Percentiles rank a stretch among this genome's conserved stretches.
These are phyloP conservation scores for Mrakiaceae sp. DNA, from an alignment of 1,284 basidiomycete genomes.

Conservation along the genomic window DNA sequence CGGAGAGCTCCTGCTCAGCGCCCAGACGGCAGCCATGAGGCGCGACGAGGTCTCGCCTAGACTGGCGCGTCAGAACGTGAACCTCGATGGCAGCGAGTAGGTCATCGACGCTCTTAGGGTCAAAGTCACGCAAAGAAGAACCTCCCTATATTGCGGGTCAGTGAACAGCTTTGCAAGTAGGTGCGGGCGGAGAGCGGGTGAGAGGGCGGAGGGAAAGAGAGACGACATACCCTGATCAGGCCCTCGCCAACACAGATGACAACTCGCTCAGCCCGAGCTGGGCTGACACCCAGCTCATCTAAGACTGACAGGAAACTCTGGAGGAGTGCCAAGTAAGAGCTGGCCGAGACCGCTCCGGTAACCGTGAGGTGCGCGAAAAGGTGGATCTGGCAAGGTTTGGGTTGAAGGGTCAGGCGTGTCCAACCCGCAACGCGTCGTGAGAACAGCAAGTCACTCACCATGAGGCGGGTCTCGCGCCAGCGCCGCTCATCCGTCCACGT, in stretches of 20 bases:
- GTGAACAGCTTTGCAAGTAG: slow-evolving; percentile 17
- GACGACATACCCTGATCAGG: slow-evolving; percentile 55
- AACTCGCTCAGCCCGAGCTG: slow-evolving; percentile 70
- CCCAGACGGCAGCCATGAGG: slow-evolving; percentile 27
- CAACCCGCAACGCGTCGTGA: too few relatives aligned
- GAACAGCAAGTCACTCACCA: slow-evolving; percentile 44
- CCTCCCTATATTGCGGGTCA: slow-evolving; percentile 42
- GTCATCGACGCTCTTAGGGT: slow-evolving; percentile 24
- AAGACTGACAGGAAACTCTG: slow-evolving; percentile 72
- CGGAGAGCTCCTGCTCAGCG: slow-evolving; percentile 20
- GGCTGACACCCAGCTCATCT: slow-evolving; percentile 80
- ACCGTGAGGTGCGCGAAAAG: slow-evolving; percentile 79
- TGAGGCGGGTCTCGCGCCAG: slow-evolving; percentile 77
- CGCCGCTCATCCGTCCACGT: slow-evolving; percentile 69
- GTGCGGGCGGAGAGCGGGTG: slow-evolving; percentile 2
- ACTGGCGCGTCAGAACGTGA: slow-evolving; percentile 22
- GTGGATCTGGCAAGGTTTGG: slow-evolving; percentile 49
- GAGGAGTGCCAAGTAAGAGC: slow-evolving; percentile 64
- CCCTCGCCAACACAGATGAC: slow-evolving; percentile 79
- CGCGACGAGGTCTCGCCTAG: slow-evolving; percentile 17
- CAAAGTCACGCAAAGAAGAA: slow-evolving; percentile 43
- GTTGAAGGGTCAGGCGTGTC: too few relatives aligned
- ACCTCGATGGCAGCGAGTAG: slow-evolving; percentile 28
- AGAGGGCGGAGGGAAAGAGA: not conserved
- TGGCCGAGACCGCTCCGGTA: slow-evolving; percentile 57